Conservation (phyloP, 345 rosid species). For the Durio zibethinus region DNA sequence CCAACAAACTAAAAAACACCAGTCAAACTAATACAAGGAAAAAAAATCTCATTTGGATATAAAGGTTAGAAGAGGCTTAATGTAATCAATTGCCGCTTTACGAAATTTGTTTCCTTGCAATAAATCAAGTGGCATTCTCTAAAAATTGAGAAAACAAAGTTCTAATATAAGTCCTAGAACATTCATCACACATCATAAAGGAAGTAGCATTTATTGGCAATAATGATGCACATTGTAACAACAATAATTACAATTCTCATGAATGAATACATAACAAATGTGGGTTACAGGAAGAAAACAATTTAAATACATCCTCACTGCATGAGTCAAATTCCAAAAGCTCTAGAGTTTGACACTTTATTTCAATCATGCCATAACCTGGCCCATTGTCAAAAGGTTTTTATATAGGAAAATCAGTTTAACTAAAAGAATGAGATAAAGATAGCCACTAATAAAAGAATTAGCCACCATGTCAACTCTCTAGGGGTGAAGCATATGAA, state of each 20-base stretch:
- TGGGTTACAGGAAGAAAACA: neutral
- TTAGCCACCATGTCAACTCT: neutral
- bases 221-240: neutral
- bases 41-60: slow-evolving; percentile 4
- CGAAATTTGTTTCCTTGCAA: slow-evolving; percentile 74
- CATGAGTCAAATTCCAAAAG: neutral
- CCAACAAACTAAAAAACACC: slow-evolving; percentile 4
- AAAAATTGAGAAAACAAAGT: slow-evolving; percentile 22
- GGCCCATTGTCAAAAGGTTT: neutral
- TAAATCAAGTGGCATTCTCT: slow-evolving; percentile 98
- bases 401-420: neutral
- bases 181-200: neutral
- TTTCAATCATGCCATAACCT: neutral
- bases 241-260: neutral
- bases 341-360: neutral
- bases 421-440: neutral
- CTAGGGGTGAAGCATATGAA: neutral
- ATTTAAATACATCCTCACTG: neutral
- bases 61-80: slow-evolving; percentile 80
- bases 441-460: neutral
- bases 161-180: slow-evolving; percentile 10
- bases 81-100: slow-evolving; percentile 76
- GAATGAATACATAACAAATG: neutral
- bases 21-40: neutral
- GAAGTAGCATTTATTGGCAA: slow-evolving; percentile 6